Evolutionary conservation across 2,329 filamentous ascomycete genomes (phyloP).

Genomic region (Apiospora sp.): DNA sequence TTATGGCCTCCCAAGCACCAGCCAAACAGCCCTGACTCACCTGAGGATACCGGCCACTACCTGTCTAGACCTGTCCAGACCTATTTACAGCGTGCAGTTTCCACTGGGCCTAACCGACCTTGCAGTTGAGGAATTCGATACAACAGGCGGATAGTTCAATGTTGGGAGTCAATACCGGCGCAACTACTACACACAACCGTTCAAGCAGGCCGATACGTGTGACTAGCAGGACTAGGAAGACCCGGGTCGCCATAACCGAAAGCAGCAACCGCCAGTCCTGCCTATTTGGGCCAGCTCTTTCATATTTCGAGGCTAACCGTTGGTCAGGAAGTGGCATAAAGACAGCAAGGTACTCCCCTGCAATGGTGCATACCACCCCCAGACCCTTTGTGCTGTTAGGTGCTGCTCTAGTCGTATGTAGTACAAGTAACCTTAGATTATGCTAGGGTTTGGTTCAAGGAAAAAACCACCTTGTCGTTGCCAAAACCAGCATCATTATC

Average conservation of each 20-base stretch:
- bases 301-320: conserved; percentile 11
- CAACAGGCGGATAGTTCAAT: background rate
- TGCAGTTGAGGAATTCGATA: background rate
- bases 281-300: conserved; percentile 21
- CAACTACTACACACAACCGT: background rate
- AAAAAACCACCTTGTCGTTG: too few relatives aligned
- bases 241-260: background rate
- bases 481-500: background rate
- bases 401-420: too few relatives aligned
- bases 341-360: conserved; percentile 4
- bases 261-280: conserved; percentile 10
- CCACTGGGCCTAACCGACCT: background rate
- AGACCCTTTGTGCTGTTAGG: too few relatives aligned
- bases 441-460: background rate
- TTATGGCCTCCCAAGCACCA: background rate
- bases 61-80: background rate
- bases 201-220: conserved; percentile 1
- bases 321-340: conserved; percentile 18
- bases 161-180: background rate
- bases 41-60: too few relatives aligned
- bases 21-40: background rate
- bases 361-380: background rate
- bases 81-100: background rate
- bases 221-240: background rate
- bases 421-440: background rate